phyloP scores from a whole-genome alignment of 306 rosid species.

The Oemleria cerasiformis region DNA sequence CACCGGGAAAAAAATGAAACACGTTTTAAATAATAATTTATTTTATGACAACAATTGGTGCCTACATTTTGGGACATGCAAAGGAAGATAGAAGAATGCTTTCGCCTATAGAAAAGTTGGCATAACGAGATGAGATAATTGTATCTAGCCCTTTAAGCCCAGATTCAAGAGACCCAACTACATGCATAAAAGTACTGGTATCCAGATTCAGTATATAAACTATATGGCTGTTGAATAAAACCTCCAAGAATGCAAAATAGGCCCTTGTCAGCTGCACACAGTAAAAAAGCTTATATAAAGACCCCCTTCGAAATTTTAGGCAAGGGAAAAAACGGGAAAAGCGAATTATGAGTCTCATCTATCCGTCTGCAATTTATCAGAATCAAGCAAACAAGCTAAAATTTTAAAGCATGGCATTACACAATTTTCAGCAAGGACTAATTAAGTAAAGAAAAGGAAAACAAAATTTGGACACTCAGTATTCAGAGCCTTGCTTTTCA shows the following conservation, averaged over 20 bases:
- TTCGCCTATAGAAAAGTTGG: neutral
- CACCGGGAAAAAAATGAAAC: neutral
- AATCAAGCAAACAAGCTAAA: constrained; percentile 6
- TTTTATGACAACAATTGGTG: constrained; percentile 7
- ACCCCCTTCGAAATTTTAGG: neutral
- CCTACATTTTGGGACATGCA: neutral
- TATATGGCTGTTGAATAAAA: constrained; percentile 84
- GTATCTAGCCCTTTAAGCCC: constrained; percentile 98
- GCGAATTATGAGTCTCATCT: neutral
- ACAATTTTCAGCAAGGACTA: neutral
- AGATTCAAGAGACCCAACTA: constrained; percentile 95
- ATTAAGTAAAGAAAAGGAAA: constrained; percentile 1
- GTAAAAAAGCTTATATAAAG: constrained; percentile 13
- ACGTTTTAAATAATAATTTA: neutral
- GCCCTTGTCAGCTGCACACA: constrained; percentile 85
- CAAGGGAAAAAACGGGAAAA: neutral
- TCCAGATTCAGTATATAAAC: constrained; percentile 74
- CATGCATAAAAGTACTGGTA: constrained; percentile 77
- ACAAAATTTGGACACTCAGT: neutral
- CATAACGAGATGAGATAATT: constrained; percentile 64
- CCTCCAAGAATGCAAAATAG: constrained; percentile 94
- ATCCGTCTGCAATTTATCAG: neutral
- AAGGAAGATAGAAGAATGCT: neutral
- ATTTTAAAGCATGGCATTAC: neutral
- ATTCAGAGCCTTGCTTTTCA: neutral